Percentiles rank a stretch among this genome's conserved stretches.
Conservation (phyloP, 805 yeast genomes). For the Starmerella geochares region DNA sequence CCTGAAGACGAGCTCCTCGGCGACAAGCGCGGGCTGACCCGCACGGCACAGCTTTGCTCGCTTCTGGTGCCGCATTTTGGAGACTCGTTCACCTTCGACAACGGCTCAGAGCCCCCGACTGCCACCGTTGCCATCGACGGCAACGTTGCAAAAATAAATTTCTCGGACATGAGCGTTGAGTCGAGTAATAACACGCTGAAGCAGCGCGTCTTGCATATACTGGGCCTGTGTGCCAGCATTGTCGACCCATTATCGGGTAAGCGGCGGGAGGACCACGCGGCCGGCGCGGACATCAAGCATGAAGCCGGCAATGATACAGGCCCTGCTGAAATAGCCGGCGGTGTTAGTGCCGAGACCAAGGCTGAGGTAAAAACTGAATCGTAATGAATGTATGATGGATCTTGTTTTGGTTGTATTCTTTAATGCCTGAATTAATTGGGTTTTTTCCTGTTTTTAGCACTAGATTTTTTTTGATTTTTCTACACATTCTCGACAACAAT, state of each 20-base stretch:
- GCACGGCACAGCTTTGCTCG: slow-evolving; percentile 47
- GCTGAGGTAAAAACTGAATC: background rate
- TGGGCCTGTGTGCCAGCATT: slow-evolving; percentile 64
- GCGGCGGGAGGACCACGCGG: slow-evolving; percentile 7
- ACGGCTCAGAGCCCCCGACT: slow-evolving; percentile 32
- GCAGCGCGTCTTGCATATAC: slow-evolving; percentile 72
- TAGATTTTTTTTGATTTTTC: too few species aligned
- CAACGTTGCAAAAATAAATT: slow-evolving; percentile 59
- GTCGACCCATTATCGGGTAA: slow-evolving; percentile 58
- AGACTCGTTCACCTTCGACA: slow-evolving; percentile 41
- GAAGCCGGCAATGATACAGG: background rate
- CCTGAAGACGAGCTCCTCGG: slow-evolving; percentile 17
- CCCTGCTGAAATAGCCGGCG: too few species aligned
- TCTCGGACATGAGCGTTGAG: slow-evolving; percentile 51
- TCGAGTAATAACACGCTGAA: slow-evolving; percentile 67
- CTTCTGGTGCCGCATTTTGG: slow-evolving; percentile 83
- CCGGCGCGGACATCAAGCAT: background rate
- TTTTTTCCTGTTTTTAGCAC: background rate
- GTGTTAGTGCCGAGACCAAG: background rate
- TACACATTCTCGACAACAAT: slow-evolving; percentile 55
- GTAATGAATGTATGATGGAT: background rate
- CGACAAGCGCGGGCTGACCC: slow-evolving; percentile 20
- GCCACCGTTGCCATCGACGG: slow-evolving; percentile 65
- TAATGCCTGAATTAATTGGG: too few species aligned
- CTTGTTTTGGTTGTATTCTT: too few species aligned